Conservation (phyloP, 2,329 filamentous ascomycete species). For the Talaromyces sp. region DNA sequence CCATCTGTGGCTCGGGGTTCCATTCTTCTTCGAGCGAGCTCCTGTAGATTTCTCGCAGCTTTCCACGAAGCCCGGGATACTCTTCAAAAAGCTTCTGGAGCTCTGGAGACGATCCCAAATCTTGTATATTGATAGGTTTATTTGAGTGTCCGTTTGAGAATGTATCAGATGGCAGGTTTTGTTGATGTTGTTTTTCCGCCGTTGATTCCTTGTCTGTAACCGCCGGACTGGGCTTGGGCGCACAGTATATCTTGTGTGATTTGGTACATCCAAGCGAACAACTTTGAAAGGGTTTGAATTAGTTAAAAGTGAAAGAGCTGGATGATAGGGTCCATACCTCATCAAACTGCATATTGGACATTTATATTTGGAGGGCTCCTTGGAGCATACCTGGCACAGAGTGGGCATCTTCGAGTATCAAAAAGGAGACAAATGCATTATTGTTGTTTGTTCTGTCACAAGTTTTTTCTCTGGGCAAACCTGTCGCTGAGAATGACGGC, state of each 20-base stretch:
- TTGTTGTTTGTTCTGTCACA: too few species aligned
- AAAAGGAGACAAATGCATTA: background rate
- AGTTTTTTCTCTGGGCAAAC: too few species aligned
- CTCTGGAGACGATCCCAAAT: constrained; percentile 25
- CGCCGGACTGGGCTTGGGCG: constrained; percentile 16
- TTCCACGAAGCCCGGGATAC: constrained; percentile 35
- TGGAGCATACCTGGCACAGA: constrained; percentile 35
- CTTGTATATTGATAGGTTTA: constrained; percentile 4
- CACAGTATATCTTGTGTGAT: constrained; percentile 41
- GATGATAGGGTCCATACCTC: constrained; percentile 29
- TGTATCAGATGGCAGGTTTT: background rate
- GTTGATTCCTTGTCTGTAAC: constrained; percentile 15
- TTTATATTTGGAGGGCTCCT: constrained; percentile 34
- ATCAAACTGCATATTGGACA: constrained; percentile 34
- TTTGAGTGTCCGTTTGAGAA: constrained; percentile 1
- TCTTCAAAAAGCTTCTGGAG: constrained; percentile 34
- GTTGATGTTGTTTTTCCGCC: background rate
- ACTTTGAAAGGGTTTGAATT: constrained; percentile 19
- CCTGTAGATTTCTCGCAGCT: constrained; percentile 41
- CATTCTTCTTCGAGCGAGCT: constrained; percentile 38
- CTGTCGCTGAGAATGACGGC: too few species aligned
- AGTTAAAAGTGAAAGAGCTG: background rate
- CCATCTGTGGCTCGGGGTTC: constrained; percentile 25
- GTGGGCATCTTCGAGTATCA: constrained; percentile 23
- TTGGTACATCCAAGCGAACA: constrained; percentile 45